A percentile compares a stretch with the other conserved stretches of the same genome.
phyloP scores from a whole-genome alignment of 768 basidiomycete genomes.

The Mrakia hoshinonis region DNA sequence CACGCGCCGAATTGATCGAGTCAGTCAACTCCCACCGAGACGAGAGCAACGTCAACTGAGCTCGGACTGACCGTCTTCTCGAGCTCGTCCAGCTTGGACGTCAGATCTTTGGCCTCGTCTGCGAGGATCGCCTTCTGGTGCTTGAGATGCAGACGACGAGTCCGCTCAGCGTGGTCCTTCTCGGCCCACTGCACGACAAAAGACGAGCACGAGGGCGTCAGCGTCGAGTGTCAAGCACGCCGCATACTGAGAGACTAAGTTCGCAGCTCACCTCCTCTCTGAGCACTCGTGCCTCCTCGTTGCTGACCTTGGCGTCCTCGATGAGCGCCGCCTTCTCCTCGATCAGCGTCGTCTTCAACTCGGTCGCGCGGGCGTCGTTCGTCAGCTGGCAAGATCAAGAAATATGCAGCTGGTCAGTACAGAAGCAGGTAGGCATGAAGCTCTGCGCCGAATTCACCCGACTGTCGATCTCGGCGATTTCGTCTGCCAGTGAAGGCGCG shows the following conservation, averaged over 20 bases:
- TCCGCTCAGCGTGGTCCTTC: not conserved
- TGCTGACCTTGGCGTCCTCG: not conserved
- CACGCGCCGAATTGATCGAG: too few species aligned
- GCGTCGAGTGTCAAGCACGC: too few species aligned
- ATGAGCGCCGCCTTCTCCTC: constrained; percentile 1
- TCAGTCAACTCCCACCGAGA: too few species aligned
- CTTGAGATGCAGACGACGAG: not conserved
- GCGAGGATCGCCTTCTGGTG: not conserved
- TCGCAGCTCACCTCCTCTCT: not conserved
- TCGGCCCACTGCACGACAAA: not conserved
- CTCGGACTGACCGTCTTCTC: not conserved
- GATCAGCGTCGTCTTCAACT: not conserved
- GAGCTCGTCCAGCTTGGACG: not conserved
- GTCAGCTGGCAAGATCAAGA: not conserved
- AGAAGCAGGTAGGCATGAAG: too few species aligned
- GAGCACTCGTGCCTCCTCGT: not conserved
- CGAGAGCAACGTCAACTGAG: too few species aligned
- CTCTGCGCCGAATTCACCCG: too few species aligned
- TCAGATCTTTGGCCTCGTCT: not conserved
- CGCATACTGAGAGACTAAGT: too few species aligned
- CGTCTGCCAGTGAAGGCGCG: not conserved
- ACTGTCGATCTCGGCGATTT: constrained; percentile 2
- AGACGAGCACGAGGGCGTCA: too few species aligned
- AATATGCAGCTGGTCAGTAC: not conserved
- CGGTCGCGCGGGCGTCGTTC: not conserved